Evolutionary conservation across 75 land plant species (phyloP).

Genomic region (Ceratopteris richardii): DNA sequence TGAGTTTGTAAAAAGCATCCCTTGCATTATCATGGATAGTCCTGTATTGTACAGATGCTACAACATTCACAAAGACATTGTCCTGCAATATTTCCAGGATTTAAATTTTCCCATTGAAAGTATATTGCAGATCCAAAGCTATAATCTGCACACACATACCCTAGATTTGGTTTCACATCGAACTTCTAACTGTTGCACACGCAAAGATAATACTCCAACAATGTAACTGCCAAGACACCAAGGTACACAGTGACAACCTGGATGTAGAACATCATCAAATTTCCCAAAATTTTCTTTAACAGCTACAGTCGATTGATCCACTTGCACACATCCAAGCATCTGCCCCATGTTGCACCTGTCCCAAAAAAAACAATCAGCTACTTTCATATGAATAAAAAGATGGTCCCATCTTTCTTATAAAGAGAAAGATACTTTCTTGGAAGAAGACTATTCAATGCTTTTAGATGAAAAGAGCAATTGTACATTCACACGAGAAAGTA

Average conservation of each 20-base stretch:
- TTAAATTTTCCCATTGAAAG: not conserved
- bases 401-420: no score
- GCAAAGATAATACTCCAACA: conserved; percentile 61
- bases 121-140: not conserved
- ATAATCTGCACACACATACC: conserved; percentile 28
- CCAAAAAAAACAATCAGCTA: no score
- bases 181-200: conserved; percentile 89
- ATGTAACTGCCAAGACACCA: conserved; percentile 64
- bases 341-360: conserved; percentile 46
- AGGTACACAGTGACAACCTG: conserved; percentile 87
- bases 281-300: conserved; percentile 80
- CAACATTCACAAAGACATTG: conserved; percentile 77
- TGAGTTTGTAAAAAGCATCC: conserved; percentile 69
- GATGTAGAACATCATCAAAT: conserved; percentile 77
- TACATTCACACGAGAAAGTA: no score
- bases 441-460: no score
- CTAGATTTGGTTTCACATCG: conserved; percentile 93
- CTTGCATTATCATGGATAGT: conserved; percentile 39
- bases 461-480: no score
- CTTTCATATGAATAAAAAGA: no score
- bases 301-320: conserved; percentile 78
- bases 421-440: no score
- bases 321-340: conserved; percentile 51
- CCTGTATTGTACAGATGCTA: conserved; percentile 66
- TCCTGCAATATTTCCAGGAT: conserved; percentile 35